These are phyloP conservation scores for Penicillium italicum DNA, from an alignment of 2,329 filamentous ascomycete genomes.

Conservation along the genomic window DNA sequence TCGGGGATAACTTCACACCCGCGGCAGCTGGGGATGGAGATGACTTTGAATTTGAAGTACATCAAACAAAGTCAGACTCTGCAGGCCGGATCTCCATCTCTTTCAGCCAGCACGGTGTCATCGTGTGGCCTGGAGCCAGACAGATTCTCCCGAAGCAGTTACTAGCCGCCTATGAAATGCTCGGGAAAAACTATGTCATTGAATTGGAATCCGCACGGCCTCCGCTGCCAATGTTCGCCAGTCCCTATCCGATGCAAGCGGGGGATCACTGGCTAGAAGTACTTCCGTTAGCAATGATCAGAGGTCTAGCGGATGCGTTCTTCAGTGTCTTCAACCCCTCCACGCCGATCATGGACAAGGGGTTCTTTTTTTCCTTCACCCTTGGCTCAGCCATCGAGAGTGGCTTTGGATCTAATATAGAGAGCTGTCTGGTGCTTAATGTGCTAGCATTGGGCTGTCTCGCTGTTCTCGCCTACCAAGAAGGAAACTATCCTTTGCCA, in stretches of 20 bases:
- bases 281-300: slow-evolving; percentile 49
- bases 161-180: slow-evolving; percentile 33
- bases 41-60: slow-evolving; percentile 32
- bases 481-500: slow-evolving; percentile 48
- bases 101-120: slow-evolving; percentile 52
- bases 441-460: slow-evolving; percentile 53
- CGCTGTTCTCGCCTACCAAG: slow-evolving; percentile 49
- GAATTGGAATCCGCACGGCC: slow-evolving; percentile 48
- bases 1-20: slow-evolving; percentile 27
- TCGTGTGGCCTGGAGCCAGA: slow-evolving; percentile 49
- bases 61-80: slow-evolving; percentile 28
- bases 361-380: slow-evolving; percentile 51
- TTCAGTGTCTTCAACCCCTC: slow-evolving; percentile 55
- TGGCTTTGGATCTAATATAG: slow-evolving; percentile 51
- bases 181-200: slow-evolving; percentile 51
- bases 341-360: slow-evolving; percentile 52
- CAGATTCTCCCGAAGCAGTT: slow-evolving; percentile 44
- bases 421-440: slow-evolving; percentile 51
- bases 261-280: slow-evolving; percentile 46
- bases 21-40: slow-evolving; percentile 25
- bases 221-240: slow-evolving; percentile 42
- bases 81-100: slow-evolving; percentile 42
- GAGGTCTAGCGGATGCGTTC: slow-evolving; percentile 52
- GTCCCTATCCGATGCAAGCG: slow-evolving; percentile 35
- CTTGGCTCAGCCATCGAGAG: slow-evolving; percentile 49